Evolutionary conservation across 345 rosid species (phyloP), one percentile per base, ranked within the genome.

Genomic region (Populus nigra): DNA sequence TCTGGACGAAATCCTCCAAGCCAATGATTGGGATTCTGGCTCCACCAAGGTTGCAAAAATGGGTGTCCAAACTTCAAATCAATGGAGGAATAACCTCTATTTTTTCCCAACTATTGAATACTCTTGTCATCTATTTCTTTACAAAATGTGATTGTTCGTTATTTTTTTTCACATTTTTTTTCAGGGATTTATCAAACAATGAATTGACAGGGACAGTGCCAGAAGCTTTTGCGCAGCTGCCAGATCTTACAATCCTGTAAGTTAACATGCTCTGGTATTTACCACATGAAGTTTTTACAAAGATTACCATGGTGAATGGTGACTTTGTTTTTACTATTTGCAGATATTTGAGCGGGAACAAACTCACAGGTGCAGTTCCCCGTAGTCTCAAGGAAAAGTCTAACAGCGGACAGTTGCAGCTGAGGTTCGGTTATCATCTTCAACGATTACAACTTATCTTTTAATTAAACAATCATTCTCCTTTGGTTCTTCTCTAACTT

Each of bases 141-240:
- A 33, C 22, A 45, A 10, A 43, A 23, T 4, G 47, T 68, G n/a
- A 29, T 55, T 57, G 39, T 5, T 15, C 2, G 4, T 53, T 38
- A 25, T 41, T 27, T 29, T 41, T 41, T 27, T 3, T 76, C 25
- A 20, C 69, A 33, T 27, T 29, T 59, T 17, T 13, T 50, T 20
- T 25, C 68, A 77, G 79, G 5, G 67, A 77, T 62, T 77, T 77
- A 33, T 77, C 79, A 18, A 7, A 59, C 68, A 77, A 77, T 41
- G 45, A 29, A 4, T n/a, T 77, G 45, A 69, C 29, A 2, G 79
- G 79, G 7, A 18, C 13, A 13, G 47, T 77, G n/a, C 79, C 79
- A 1, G 79, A 70, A 43, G 43, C 61, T 61, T 29, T 77, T 8
- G 61, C 45, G 0, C 38, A 38, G 31, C 53, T 76, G 22, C 79